Evolutionary conservation across 1,284 basidiomycete species (phyloP), one percentile per base, ranked within the genome.

Genomic region (Exobasidium rhododendri): DNA sequence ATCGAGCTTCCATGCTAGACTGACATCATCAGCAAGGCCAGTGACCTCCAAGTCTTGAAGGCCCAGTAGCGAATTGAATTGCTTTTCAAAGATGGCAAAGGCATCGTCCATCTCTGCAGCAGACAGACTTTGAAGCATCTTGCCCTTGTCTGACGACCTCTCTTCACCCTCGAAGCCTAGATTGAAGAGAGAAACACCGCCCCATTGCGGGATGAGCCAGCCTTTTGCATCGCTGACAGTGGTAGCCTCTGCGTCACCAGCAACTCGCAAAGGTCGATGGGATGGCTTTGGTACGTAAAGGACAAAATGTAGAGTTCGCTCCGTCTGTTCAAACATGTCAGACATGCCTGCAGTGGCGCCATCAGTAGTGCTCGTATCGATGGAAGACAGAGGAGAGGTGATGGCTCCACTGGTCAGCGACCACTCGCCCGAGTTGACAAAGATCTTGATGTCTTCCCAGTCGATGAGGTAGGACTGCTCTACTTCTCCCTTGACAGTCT

Each of bases 361-460:
- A 24, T n/a, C 52, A 20, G 52, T 22, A 22, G n/a, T 26, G 28
- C 24, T 30, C 17, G 20, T 4, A 22, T 20, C 14, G 28, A 35
- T 35, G 14, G 47, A 7, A 31, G 47, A 50, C 47, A 50, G 20
- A 40, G 35, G 35, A 10, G 35, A 40, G 17, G 35, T 40, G 4
- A 24, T 28, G 13, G n/a, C 26, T 4, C 47, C 47, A n/a, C 31
- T 50, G 14, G 64, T 61, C 31, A 98, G 80, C 14, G 88, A 90
- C 94, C 94, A 98, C 76, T 93, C 89, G 14, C 92, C 94, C 2
- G 92, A 92, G 75, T 98, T 98, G 59, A 98, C 85, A 74, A 98
- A 98, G n/a, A 77, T 72, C 50, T 75, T 65, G 35, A 77, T 64
- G 46, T 79, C 70, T 45, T 78, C 73, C 64, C 64, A 67, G 45